phyloP scores from a whole-genome alignment of 805 yeast genomes.

The Kodamaea kaohsiungensis region DNA sequence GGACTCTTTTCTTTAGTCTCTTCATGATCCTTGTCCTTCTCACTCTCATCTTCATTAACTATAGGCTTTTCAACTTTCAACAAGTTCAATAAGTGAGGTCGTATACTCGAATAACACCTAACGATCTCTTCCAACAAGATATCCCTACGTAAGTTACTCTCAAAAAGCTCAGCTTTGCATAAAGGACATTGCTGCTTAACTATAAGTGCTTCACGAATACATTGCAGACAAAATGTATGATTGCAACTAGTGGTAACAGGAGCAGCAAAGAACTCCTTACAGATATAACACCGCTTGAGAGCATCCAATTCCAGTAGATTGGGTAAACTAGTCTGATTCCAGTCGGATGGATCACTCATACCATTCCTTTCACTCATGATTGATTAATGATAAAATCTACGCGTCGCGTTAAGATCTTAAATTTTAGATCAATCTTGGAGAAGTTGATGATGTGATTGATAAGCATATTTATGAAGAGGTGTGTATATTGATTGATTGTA shows the following conservation, averaged over 20 bases:
- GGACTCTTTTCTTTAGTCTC: neutral
- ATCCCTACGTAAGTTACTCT: constrained; percentile 67
- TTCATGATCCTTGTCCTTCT: neutral
- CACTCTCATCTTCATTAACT: neutral
- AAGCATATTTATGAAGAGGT: neutral
- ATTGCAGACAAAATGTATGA: constrained; percentile 86
- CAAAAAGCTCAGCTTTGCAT: constrained; percentile 70
- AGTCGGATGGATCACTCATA: constrained; percentile 72
- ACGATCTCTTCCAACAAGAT: constrained; percentile 72
- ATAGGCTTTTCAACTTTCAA: constrained; percentile 15
- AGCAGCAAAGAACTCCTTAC: constrained; percentile 77
- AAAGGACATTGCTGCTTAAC: constrained; percentile 69
- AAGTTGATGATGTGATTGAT: neutral
- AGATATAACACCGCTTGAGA: constrained; percentile 77
- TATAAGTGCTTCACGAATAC: constrained; percentile 74
- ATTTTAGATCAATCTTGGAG: neutral
- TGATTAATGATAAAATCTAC: neutral
- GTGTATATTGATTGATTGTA: neutral
- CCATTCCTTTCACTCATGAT: constrained; percentile 4
- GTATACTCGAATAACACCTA: constrained; percentile 46
- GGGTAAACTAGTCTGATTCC: constrained; percentile 57
- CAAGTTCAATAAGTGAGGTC: constrained; percentile 39
- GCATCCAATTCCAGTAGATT: constrained; percentile 63
- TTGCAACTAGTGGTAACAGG: constrained; percentile 86
- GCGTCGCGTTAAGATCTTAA: constrained; percentile 7